Evolutionary conservation across 2,329 filamentous ascomycete species (phyloP).

Genomic region (Ceratocystis smalleyi): DNA sequence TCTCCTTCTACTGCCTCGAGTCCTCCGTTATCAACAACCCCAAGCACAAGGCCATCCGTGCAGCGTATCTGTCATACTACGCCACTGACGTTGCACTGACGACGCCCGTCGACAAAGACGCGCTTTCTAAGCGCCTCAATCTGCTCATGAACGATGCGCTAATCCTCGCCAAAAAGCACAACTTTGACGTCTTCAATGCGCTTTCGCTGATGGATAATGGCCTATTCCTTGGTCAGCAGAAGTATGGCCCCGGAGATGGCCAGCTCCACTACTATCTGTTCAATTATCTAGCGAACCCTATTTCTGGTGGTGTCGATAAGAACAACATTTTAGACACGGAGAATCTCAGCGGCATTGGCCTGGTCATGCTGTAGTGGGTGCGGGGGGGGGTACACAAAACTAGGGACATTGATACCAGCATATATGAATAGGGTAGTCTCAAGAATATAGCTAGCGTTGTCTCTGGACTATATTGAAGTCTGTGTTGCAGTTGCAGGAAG

Average conservation of each 20-base stretch:
- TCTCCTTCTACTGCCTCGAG: slow-evolving; percentile 92
- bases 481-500: too few relatives aligned
- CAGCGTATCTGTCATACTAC: slow-evolving; percentile 96
- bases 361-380: slow-evolving; percentile 54
- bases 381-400: too few relatives aligned
- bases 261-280: slow-evolving; percentile 95
- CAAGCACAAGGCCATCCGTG: slow-evolving; percentile 65
- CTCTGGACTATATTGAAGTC: too few relatives aligned
- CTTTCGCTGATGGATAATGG: slow-evolving; percentile 87
- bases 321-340: slow-evolving; percentile 64
- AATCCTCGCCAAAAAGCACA: slow-evolving; percentile 65
- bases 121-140: slow-evolving; percentile 67
- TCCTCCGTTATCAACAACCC: slow-evolving; percentile 76
- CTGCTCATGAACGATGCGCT: slow-evolving; percentile 68
- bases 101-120: slow-evolving; percentile 35
- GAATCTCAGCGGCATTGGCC: slow-evolving; percentile 69
- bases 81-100: slow-evolving; percentile 64
- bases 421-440: too few relatives aligned
- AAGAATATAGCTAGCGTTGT: too few relatives aligned
- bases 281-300: slow-evolving; percentile 82
- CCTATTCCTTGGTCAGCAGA: slow-evolving; percentile 82
- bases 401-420: too few relatives aligned
- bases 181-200: slow-evolving; percentile 95
- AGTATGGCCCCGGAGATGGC: slow-evolving; percentile 87
- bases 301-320: slow-evolving; percentile 69